Base-by-base conservation (phyloP, 108 stramenopile genomes). In the Hondaea fermentalgiana region DNA sequence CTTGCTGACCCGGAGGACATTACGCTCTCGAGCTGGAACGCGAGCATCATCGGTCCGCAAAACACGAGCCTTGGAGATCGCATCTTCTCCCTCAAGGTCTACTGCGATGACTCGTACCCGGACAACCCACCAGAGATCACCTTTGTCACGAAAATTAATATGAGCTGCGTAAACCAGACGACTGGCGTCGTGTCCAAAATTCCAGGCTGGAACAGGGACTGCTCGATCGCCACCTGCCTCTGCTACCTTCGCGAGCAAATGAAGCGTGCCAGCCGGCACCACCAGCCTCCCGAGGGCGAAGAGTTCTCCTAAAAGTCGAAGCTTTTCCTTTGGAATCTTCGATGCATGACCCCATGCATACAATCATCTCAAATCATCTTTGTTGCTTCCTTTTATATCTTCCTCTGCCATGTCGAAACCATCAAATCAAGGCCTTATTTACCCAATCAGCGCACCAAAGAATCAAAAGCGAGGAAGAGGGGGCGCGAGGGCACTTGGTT, bases 221-320 rank as follows among this genome's bases (percentile, higher is more conserved):
- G 76, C 76, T 83, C 76, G 1, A 83, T 83, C n/a, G 76, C 76
- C 10, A 83, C 76, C 51, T 83, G 76, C 76, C 51, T 83, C 49
- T 83, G 76, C 76, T 83, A 83, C 51, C 51, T 83, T 12, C 76
- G 76, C 28, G 76, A 83, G 76, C 76, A 83, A 23, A 83, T 83
- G 76, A 83, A 53, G 51, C 45, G 51, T 12, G 76, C 76, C 12
- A 83, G 76, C 76, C 45, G 76, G 12, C 51, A 12, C 19, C 45
- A 53, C 17, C 76, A 83, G 76, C 76, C 76, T 53, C 76, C 76
- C n/a, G 76, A 83, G 51, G 76, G 76, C 5, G 45, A 47, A 23
- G 51, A 47, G 76, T 83, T 25, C 2, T 83, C 35, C 2, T 35
- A 35, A 35, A 35, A 0, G 35, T 35, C 35, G 35, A 35, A 35